phyloP scores from a whole-genome alignment of 495 filamentous ascomycete species.

The Cairneyella variabilis region DNA sequence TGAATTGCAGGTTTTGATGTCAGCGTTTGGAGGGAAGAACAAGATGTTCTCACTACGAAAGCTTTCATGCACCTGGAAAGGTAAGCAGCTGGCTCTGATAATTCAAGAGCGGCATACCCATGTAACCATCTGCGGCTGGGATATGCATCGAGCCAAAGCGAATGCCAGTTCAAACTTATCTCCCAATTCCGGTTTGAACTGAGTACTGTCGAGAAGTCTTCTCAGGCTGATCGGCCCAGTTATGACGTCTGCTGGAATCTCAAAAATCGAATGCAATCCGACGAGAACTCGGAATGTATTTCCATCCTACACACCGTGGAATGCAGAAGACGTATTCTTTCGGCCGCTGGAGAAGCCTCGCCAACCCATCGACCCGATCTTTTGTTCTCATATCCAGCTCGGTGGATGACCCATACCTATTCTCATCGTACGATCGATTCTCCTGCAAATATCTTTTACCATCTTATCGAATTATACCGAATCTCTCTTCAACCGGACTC shows the following conservation, averaged over 20 bases:
- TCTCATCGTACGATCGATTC: too few species aligned
- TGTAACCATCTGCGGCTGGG: constrained; percentile 28
- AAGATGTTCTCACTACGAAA: constrained; percentile 32
- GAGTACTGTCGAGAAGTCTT: not conserved
- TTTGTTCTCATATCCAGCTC: too few species aligned
- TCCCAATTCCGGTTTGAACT: constrained; percentile 16
- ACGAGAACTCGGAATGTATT: constrained; percentile 12
- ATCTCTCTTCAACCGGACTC: not conserved
- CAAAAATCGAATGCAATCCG: constrained; percentile 25
- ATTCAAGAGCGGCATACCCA: not conserved
- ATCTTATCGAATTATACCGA: too few species aligned
- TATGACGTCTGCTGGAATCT: not conserved
- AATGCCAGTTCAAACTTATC: constrained; percentile 27
- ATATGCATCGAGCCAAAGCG: constrained; percentile 22
- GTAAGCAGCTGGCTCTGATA: not conserved
- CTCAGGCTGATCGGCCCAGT: not conserved
- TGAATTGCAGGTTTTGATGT: too few species aligned
- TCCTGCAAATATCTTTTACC: too few species aligned
- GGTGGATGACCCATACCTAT: too few species aligned
- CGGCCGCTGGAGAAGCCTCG: constrained; percentile 25
- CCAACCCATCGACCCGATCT: constrained; percentile 23
- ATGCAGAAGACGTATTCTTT: constrained; percentile 28
- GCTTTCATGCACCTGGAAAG: constrained; percentile 32
- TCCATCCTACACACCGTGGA: constrained; percentile 29
- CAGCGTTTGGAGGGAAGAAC: too few species aligned